Conservation (phyloP, 2,329 filamentous ascomycete species). For the Ascochyta koolunga region DNA sequence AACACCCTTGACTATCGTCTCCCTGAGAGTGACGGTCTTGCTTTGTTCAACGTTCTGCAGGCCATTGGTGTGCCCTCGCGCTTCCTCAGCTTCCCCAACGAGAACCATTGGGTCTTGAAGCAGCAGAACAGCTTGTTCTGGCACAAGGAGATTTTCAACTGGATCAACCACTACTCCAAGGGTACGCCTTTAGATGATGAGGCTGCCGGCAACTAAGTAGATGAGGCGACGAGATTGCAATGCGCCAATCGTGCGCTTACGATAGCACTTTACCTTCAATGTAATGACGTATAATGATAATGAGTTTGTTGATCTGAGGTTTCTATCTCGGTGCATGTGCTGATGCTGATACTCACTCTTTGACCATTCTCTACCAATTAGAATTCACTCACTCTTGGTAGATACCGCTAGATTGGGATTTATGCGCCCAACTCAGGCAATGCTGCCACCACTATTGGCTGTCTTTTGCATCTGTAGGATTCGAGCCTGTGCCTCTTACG, state of each 20-base stretch:
- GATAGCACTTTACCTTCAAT: conserved; percentile 8
- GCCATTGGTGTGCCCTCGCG: conserved; percentile 75
- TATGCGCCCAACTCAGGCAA: neutral
- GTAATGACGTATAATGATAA: conserved; percentile 22
- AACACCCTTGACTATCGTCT: conserved; percentile 89
- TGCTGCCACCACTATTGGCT: neutral
- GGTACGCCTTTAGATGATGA: conserved; percentile 37
- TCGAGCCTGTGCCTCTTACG: neutral
- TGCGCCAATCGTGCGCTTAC: conserved; percentile 1
- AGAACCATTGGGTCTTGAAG: conserved; percentile 83
- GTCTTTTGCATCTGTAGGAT: neutral
- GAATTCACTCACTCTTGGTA: neutral
- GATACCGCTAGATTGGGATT: neutral
- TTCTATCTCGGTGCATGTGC: neutral
- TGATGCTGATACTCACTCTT: neutral
- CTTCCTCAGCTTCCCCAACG: conserved; percentile 80
- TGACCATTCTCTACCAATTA: neutral
- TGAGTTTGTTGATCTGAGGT: neutral
- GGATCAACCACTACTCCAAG: conserved; percentile 47
- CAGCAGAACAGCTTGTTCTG: conserved; percentile 91
- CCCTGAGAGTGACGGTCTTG: conserved; percentile 81
- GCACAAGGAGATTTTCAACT: conserved; percentile 65
- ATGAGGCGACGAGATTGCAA: neutral
- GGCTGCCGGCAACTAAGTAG: conserved; percentile 36
- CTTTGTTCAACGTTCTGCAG: conserved; percentile 86